These are phyloP conservation scores for Arctium minus DNA, from an alignment of 129 eudicot genomes.

Conservation along the genomic window DNA sequence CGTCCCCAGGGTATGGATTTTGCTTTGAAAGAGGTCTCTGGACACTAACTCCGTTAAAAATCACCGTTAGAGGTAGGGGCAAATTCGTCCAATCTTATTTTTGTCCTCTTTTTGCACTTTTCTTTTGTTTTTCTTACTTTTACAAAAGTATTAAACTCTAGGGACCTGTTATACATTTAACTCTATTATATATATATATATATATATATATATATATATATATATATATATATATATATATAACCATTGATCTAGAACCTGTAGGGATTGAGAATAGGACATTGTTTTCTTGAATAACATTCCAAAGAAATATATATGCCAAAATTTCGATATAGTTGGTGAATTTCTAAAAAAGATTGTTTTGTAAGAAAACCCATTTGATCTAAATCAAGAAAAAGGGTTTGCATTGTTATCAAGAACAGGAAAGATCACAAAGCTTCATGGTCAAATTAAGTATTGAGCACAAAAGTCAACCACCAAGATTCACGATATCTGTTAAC, in stretches of 20 bases:
- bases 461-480: constrained; percentile 27
- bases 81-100: no score
- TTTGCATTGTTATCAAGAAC: neutral
- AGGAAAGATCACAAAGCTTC: neutral
- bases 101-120: no score
- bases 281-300: neutral
- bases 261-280: neutral
- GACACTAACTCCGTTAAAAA: no score
- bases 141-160: no score
- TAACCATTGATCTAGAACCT: constrained; percentile 77
- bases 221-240: no score
- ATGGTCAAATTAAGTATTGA: neutral
- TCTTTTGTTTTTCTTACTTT: no score
- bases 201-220: no score
- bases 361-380: neutral
- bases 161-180: no score
- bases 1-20: no score
- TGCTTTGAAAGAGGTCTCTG: no score
- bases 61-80: no score
- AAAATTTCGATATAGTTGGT: neutral
- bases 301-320: neutral
- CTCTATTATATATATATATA: no score
- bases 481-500: neutral
- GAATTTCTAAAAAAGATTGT: neutral
- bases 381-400: neutral